These are phyloP conservation scores for Fistulina hepatica DNA, from an alignment of 1,284 basidiomycete species.

Conservation along the genomic window DNA sequence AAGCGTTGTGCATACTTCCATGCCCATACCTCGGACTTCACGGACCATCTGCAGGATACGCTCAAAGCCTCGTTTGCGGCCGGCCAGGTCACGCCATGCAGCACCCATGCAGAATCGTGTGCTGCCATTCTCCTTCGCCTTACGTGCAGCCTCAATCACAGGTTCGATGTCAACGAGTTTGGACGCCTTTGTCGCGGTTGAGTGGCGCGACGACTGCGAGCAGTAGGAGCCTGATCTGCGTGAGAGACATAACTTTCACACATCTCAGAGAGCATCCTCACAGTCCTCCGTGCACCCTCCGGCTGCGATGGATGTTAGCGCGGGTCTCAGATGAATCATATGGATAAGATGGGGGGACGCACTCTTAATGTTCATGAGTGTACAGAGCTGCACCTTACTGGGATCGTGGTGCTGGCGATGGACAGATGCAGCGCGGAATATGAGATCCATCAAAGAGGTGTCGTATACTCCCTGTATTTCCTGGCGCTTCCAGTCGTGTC, in stretches of 20 bases:
- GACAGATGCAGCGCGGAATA: constrained; percentile 74
- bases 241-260: constrained; percentile 1
- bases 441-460: constrained; percentile 73
- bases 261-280: constrained; percentile 19
- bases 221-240: constrained; percentile 76
- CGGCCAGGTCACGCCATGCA: constrained; percentile 95
- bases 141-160: constrained; percentile 81
- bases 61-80: constrained; percentile 91
- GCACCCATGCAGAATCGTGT: constrained; percentile 99
- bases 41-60: constrained; percentile 90
- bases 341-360: constrained; percentile 30
- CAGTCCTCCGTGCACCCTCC: constrained; percentile 97
- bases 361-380: constrained; percentile 99
- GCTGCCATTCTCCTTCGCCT: constrained; percentile 92
- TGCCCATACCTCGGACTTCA: constrained; percentile 80
- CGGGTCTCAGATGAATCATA: constrained; percentile 12
- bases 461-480: constrained; percentile 75
- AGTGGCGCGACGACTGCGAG: constrained; percentile 90
- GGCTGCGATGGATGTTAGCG: constrained; percentile 33
- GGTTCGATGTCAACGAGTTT: constrained; percentile 86
- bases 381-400: constrained; percentile 89
- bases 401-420: constrained; percentile 86
- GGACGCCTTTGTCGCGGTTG: constrained; percentile 83
- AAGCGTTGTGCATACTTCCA: constrained; percentile 97
- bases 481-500: constrained; percentile 52